Evolutionary conservation across 495 filamentous ascomycete genomes (phyloP).

Genomic region (Aspergillus nanangensis): DNA sequence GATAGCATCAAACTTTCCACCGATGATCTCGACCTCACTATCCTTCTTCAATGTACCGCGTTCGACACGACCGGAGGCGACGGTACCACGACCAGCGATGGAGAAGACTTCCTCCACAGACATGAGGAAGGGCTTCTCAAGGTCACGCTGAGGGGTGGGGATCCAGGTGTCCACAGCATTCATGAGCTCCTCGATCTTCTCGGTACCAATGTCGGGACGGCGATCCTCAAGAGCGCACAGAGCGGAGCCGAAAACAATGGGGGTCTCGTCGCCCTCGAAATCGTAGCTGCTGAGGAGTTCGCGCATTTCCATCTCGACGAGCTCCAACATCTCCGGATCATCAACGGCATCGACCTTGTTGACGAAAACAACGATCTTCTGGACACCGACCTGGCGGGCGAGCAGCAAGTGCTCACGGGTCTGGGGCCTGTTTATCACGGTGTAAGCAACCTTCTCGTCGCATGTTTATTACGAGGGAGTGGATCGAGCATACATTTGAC

Average conservation of each 20-base stretch:
- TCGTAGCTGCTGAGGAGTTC: constrained; percentile 88
- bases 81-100: constrained; percentile 94
- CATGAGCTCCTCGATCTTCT: constrained; percentile 85
- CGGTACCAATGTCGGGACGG: constrained; percentile 77
- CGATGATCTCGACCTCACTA: constrained; percentile 86
- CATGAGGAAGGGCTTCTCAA: constrained; percentile 98
- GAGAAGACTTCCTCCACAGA: constrained; percentile 98
- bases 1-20: constrained; percentile 67
- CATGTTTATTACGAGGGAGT: neutral
- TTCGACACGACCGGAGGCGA: constrained; percentile 95
- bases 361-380: constrained; percentile 97
- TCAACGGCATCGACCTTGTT: constrained; percentile 98
- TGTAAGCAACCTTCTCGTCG: constrained; percentile 16
- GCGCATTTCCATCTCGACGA: constrained; percentile 99
- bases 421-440: constrained; percentile 66
- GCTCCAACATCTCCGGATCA: constrained; percentile 98
- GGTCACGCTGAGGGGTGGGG: constrained; percentile 82
- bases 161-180: constrained; percentile 94
- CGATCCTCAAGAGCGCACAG: constrained; percentile 90
- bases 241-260: constrained; percentile 93
- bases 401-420: constrained; percentile 97
- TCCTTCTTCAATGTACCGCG: constrained; percentile 90
- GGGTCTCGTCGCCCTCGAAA: constrained; percentile 97
- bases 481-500: constrained; percentile 70
- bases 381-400: constrained; percentile 94